These are phyloP conservation scores for Tolypocladium paradoxum DNA, from an alignment of 2,329 filamentous ascomycete species.

Conservation along the genomic window DNA sequence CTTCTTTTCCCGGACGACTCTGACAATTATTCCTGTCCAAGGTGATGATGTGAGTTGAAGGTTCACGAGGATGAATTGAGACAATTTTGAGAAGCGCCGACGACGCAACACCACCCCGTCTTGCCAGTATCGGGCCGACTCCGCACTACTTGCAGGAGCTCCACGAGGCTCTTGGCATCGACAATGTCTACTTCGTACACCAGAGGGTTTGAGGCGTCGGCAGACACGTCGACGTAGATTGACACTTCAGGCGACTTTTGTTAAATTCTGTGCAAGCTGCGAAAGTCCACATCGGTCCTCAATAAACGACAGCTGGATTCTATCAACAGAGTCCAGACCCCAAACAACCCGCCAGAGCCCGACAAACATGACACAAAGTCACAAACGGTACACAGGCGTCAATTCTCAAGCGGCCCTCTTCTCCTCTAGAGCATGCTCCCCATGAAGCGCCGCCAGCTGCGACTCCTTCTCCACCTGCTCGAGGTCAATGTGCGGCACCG, in stretches of 20 bases:
- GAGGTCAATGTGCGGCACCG: slow-evolving; percentile 43
- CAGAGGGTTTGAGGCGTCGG: neutral
- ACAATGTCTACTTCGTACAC: neutral
- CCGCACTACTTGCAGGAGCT: neutral
- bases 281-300: neutral
- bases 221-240: neutral
- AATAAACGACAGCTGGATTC: neutral
- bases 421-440: slow-evolving; percentile 6
- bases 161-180: neutral
- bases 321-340: too few relatives aligned
- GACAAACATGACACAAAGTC: neutral
- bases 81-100: neutral
- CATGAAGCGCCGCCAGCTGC: slow-evolving; percentile 10
- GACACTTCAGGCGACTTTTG: too few relatives aligned
- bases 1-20: slow-evolving; percentile 11
- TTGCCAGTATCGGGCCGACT: neutral
- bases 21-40: neutral
- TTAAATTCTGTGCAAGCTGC: too few relatives aligned
- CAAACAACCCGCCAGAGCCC: neutral
- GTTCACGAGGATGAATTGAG: neutral
- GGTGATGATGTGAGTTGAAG: neutral
- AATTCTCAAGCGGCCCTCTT: slow-evolving; percentile 24
- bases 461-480: slow-evolving; percentile 44
- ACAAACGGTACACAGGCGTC: neutral
- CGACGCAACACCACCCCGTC: neutral